Evolutionary conservation across 2,329 filamentous ascomycete genomes (phyloP).

Genomic region (Paecilomyces sp.): DNA sequence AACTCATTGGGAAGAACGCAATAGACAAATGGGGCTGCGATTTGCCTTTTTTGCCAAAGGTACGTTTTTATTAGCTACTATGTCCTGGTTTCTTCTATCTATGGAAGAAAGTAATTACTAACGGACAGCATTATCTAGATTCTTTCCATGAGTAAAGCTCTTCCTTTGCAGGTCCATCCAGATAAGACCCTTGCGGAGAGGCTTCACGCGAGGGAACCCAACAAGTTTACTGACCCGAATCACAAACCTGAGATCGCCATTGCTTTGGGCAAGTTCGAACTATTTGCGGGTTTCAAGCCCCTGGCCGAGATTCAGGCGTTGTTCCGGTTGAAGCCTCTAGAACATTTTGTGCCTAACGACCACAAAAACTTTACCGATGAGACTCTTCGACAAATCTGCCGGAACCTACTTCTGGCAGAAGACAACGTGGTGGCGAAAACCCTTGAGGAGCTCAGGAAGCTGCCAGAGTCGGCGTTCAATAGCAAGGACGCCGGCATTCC

Average conservation of each 20-base stretch:
- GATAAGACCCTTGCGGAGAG: slow-evolving; percentile 59
- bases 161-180: slow-evolving; percentile 69
- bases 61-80: slow-evolving; percentile 19
- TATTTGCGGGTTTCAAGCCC: slow-evolving; percentile 69
- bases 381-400: slow-evolving; percentile 50
- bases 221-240: slow-evolving; percentile 63
- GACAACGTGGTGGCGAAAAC: slow-evolving; percentile 47
- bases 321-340: slow-evolving; percentile 48
- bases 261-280: slow-evolving; percentile 63
- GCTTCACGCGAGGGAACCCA: slow-evolving; percentile 57
- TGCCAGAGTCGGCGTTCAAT: slow-evolving; percentile 44
- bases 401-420: slow-evolving; percentile 47
- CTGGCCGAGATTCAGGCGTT: slow-evolving; percentile 52
- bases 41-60: slow-evolving; percentile 67
- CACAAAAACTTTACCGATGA: slow-evolving; percentile 49
- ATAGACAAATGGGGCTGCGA: slow-evolving; percentile 56
- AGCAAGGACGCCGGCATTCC: slow-evolving; percentile 53
- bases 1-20: slow-evolving; percentile 57
- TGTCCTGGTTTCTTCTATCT: too few relatives aligned
- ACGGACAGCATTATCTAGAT: slow-evolving; percentile 37
- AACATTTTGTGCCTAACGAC: slow-evolving; percentile 44
- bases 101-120: neutral
- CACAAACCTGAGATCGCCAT: slow-evolving; percentile 77
- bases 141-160: slow-evolving; percentile 66
- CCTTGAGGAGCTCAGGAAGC: slow-evolving; percentile 44